Base-by-base conservation (phyloP, 2,329 filamentous ascomycete genomes). In the Magnaporthales sp. region DNA sequence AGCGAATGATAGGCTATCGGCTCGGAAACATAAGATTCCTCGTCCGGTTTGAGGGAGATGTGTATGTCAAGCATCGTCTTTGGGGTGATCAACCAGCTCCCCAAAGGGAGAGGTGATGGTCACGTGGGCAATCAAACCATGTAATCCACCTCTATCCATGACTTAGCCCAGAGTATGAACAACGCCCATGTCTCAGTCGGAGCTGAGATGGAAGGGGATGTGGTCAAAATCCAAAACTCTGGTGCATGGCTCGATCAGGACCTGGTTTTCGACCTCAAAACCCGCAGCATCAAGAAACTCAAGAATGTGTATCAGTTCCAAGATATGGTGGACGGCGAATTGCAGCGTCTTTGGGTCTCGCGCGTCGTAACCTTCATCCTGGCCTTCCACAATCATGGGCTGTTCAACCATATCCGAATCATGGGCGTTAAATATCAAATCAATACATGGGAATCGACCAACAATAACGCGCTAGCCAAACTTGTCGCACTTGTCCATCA, bases 31-130 rank as follows among this genome's bases (percentile, higher is more conserved):
- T 88, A 11, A 74, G 75, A 0, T 79, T 81, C 63, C 68, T 88
- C 2, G 75, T 90, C 0, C 81, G 87, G 0, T 87, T 82, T 63
- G 85, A 87, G 71, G 79, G 76, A 0, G 87, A 90, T 72, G 87
- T 86, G 0, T 89, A 86, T 65, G 61, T 79, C 13, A 4, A 19
- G 62, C 70, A 4, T 66, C 69, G 13, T 51, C 38, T 19, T 51
- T 15, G 19, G 15, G 38, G 10, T 51, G 38, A 27, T n/a, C 56
- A 9, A n/a, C 1, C 38, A 10, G 5, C 6, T 10, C 11, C 11
- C n/a, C 8, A 2, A 27, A 11, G 2, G 15, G 56, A 19, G 13
- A 15, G 24, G 1, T 11, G 26, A 29, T 3, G 8, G 4, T 19
- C 56, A 19, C 5, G 22, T 19, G 13, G 62, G 31, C 8, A 51